Evolutionary conservation across 169 alveolate genomes (phyloP).

Genomic region (Perkinsus olseni): DNA sequence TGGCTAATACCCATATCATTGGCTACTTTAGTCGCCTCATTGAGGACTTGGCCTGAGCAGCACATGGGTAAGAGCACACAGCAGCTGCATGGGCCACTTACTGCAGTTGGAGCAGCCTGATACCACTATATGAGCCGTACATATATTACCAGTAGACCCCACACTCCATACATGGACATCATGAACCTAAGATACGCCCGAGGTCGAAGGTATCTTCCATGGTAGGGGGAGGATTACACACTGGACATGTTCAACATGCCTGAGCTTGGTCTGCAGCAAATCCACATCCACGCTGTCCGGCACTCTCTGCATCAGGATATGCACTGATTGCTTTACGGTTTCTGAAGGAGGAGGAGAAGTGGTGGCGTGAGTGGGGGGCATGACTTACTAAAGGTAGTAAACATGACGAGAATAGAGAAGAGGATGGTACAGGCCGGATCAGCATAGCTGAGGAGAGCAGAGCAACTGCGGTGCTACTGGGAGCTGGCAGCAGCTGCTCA

Average conservation of each 20-base stretch:
- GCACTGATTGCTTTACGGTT: neutral
- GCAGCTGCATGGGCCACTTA: no score
- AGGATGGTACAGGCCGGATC: constrained; percentile 82
- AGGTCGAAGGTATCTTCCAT: neutral
- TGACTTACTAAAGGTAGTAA: constrained; percentile 57
- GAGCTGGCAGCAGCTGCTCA: neutral
- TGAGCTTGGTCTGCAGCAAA: neutral
- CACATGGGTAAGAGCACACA: no score
- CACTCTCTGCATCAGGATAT: neutral
- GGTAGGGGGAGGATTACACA: neutral
- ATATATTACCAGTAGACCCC: neutral
- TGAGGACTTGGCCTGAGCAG: neutral
- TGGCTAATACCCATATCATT: neutral
- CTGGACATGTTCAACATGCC: neutral
- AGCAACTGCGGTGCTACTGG: neutral
- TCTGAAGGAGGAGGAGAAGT: neutral
- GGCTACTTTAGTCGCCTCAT: neutral
- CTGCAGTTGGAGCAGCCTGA: neutral
- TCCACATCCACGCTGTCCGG: neutral
- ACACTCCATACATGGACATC: constrained; percentile 10
- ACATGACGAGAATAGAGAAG: constrained; percentile 67
- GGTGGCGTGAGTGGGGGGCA: neutral
- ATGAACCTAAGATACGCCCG: neutral
- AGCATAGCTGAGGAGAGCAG: constrained; percentile 30
- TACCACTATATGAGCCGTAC: neutral